phyloP scores from a whole-genome alignment of 768 basidiomycete species.

The Podaxis mareebaensis region DNA sequence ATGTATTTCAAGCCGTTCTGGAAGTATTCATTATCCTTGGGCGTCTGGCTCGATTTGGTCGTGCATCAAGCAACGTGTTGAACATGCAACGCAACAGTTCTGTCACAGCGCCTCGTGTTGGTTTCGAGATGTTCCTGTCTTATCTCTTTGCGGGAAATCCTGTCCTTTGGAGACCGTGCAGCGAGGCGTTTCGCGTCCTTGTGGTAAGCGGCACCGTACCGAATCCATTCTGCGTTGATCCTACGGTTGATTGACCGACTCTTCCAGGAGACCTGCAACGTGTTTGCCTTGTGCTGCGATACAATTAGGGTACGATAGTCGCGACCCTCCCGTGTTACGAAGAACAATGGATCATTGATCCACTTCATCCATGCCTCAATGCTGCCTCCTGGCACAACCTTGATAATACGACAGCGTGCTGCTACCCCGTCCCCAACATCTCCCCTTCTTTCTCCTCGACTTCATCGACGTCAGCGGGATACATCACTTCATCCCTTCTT shows the following conservation, averaged over 20 bases:
- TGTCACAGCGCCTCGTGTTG: constrained; percentile 11
- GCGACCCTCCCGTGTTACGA: constrained; percentile 16
- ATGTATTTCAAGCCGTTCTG: not conserved
- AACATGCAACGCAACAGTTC: not conserved
- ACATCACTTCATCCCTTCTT: constrained; percentile 8
- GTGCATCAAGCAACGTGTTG: constrained; percentile 12
- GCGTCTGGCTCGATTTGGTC: not conserved
- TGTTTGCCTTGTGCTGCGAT: constrained; percentile 17
- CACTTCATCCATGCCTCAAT: constrained; percentile 36
- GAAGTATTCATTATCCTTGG: not conserved
- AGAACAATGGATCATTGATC: constrained; percentile 10
- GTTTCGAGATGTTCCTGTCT: constrained; percentile 8
- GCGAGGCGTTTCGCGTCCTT: constrained; percentile 7
- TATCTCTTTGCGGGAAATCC: not conserved
- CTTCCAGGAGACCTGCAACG: constrained; percentile 15
- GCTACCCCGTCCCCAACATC: constrained; percentile 19
- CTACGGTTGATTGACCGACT: not conserved
- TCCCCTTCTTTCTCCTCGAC: constrained; percentile 20
- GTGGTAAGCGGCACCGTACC: not conserved
- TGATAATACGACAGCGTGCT: constrained; percentile 34
- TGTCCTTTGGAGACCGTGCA: not conserved
- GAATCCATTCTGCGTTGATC: not conserved
- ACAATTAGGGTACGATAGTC: constrained; percentile 19
- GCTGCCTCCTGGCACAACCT: constrained; percentile 43
- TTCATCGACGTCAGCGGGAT: constrained; percentile 15